These are phyloP conservation scores for Globisporangium yorkense DNA, from an alignment of 352 stramenopile species.

Conservation along the genomic window DNA sequence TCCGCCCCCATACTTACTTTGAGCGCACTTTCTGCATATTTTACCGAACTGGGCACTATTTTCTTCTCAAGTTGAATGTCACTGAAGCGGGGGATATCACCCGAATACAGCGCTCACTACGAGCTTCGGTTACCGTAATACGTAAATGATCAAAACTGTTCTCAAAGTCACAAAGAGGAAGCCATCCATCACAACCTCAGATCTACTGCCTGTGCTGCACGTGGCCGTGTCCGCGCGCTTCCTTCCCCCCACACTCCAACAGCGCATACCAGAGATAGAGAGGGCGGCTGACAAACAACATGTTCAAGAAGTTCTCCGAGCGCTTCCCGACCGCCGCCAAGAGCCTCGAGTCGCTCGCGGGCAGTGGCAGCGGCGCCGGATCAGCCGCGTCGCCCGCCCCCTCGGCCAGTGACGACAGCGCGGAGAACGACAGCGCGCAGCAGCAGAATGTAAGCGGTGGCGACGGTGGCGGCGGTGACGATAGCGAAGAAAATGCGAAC, in stretches of 20 bases:
- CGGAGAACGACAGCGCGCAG: constrained; percentile 6
- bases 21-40: constrained; percentile 43
- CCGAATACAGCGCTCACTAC: too few relatives aligned
- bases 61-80: not conserved
- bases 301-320: constrained; percentile 80
- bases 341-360: constrained; percentile 58
- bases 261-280: too few relatives aligned
- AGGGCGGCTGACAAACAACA: constrained; percentile 9
- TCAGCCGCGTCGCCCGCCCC: constrained; percentile 19
- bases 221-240: too few relatives aligned
- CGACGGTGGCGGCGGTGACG: constrained; percentile 2
- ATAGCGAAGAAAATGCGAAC: not conserved
- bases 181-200: constrained; percentile 3
- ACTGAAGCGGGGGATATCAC: not conserved
- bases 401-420: constrained; percentile 2
- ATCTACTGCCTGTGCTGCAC: too few relatives aligned
- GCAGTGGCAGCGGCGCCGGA: constrained; percentile 8
- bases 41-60: not conserved
- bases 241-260: not conserved
- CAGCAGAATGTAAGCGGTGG: not conserved
- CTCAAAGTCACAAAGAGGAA: not conserved
- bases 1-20: constrained; percentile 27
- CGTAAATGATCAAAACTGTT: constrained; percentile 1
- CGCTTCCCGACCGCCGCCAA: constrained; percentile 66
- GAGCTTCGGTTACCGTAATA: not conserved